A percentile compares a stretch with the other conserved stretches of the same genome.
These are phyloP conservation scores for Nicotiana rustica DNA, from an alignment of 305 asterid species.

Conservation along the genomic window DNA sequence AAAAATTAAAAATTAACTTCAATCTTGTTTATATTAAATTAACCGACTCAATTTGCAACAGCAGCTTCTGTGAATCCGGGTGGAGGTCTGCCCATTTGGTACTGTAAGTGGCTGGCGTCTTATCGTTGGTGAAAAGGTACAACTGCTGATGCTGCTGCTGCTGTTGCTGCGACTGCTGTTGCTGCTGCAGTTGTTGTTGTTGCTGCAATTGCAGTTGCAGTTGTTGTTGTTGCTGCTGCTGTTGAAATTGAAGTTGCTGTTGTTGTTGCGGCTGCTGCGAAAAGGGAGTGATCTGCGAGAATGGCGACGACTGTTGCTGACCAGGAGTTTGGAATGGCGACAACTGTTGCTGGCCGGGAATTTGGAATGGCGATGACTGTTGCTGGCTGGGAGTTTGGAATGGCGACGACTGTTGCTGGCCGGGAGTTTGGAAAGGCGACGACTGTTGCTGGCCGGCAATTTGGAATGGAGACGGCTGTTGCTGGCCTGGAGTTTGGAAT, in stretches of 20 bases:
- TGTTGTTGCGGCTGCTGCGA: constrained; percentile 17
- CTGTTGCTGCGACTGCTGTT: constrained; percentile 45
- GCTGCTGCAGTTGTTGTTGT: constrained; percentile 52
- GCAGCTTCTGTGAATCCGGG: constrained; percentile 88
- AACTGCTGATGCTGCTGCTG: constrained; percentile 61
- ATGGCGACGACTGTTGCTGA: constrained; percentile 35
- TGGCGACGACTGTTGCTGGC: constrained; percentile 51
- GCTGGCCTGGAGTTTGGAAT: constrained; percentile 50
- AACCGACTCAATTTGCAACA: constrained; percentile 83
- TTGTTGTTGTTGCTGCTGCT: constrained; percentile 47
- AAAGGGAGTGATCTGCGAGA: constrained; percentile 29
- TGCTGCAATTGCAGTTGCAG: constrained; percentile 57
- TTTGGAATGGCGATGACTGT: constrained; percentile 34
- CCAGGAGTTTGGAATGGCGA: no score
- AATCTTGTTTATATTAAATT: not conserved
- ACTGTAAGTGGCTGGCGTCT: constrained; percentile 85
- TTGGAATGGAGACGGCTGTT: constrained; percentile 56
- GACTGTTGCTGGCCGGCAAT: constrained; percentile 53
- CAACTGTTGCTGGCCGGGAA: not conserved
- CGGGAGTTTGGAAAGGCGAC: constrained; percentile 42
- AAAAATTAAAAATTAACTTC: not conserved
- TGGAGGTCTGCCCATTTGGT: constrained; percentile 98
- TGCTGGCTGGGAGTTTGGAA: constrained; percentile 50
- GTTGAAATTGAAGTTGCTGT: constrained; percentile 37
- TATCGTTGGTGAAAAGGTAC: constrained; percentile 80